Evolutionary conservation across 139 green algal genomes (phyloP), one percentile per base, ranked within the genome.

Genomic region (Deuterostichococcus epilithicus): DNA sequence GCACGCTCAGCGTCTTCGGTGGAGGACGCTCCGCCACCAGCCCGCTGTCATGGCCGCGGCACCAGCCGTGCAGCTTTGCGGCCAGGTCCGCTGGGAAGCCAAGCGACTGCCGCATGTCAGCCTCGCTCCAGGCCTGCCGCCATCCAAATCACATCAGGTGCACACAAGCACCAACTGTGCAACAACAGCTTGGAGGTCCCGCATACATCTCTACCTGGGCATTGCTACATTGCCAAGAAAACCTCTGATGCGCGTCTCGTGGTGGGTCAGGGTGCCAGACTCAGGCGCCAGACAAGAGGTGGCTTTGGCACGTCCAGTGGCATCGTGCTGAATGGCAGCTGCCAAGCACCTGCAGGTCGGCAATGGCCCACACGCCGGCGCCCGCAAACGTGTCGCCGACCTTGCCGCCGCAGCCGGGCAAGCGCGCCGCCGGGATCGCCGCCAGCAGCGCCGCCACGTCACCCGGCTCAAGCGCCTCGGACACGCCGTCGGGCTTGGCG

Each of bases 401-500:
- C 70, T 78, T 72, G 68, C 85, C 83, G 26, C 85, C 83, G 35
- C 83, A 82, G n/a, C 85, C 81, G 20, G 87, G 85, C 72, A 91
- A 70, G 26, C 76, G 72, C 20, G 72, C 42, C 5, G 85, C 76
- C 15, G 85, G 81, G 3, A 81, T 85, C 0, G 22, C 10, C 1
- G 8, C 34, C 58, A 88, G 80, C 76, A 82, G 63, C 74, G 36
- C 47, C 25, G 72, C 67, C 38, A 84, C 79, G 13, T 73, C 80
- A 0, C 23, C 45, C 38, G 13, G 18, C 18, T 20, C 18, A 3
- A 63, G 52, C 52, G 28, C 52, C 13, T 13, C 18, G 8, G 33
- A 35, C 42, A 91, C 42, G 28, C 90, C 90, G 73, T 95, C 84
- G 30, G 91, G 91, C 76, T 94, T 94, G 65, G 87, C 86, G 3